phyloP scores from a whole-genome alignment of 345 rosid species.

The Geranium brycei region DNA sequence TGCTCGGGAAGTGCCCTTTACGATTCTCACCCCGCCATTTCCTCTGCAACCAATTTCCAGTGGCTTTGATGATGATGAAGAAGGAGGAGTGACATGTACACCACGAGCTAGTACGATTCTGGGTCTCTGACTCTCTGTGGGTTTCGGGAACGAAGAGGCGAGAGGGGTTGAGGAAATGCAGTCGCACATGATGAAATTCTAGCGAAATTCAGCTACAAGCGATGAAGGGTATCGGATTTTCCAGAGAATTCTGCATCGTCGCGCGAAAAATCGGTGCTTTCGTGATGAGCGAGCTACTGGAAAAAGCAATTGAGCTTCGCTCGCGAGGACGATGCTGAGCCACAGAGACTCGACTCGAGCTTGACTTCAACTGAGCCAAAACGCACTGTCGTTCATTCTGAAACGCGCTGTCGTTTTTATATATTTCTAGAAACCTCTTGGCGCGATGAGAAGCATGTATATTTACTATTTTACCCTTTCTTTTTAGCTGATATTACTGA shows the following conservation, averaged over 20 bases:
- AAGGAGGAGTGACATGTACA: not conserved
- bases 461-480: no score
- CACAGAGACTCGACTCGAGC: not conserved
- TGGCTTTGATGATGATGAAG: not conserved
- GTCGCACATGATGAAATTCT: conserved; percentile 21
- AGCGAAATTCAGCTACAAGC: not conserved
- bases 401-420: no score
- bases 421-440: no score
- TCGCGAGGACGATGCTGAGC: not conserved
- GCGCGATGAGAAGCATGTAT: no score
- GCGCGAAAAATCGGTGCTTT: not conserved
- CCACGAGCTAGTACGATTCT: conserved; percentile 1
- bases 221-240: not conserved
- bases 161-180: conserved; percentile 17
- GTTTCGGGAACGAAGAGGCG: conserved; percentile 13
- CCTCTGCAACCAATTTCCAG: not conserved
- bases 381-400: no score
- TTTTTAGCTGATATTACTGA: no score
- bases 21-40: conserved; percentile 7
- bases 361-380: no score
- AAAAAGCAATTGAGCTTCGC: no score
- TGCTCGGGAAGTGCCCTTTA: not conserved
- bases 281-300: not conserved
- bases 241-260: not conserved
- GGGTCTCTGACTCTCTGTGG: not conserved